Evolutionary conservation across 2,329 filamentous ascomycete genomes (phyloP).

Genomic region (Cladophialophora yegresii): DNA sequence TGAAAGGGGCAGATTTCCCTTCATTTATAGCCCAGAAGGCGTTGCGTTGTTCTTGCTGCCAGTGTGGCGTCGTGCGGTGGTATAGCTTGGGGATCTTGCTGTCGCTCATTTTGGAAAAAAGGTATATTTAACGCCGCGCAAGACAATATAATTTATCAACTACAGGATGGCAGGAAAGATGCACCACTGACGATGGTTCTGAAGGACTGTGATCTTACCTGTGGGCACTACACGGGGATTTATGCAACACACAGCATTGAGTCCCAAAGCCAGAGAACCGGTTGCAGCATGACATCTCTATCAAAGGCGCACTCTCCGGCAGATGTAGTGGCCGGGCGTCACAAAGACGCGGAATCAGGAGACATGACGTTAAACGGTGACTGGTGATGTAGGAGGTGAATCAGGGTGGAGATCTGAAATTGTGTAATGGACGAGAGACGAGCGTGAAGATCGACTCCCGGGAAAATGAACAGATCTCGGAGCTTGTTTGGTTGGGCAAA

Average conservation of each 20-base stretch:
- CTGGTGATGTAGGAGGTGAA: neutral
- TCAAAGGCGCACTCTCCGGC: neutral
- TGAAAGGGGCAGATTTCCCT: slow-evolving; percentile 54
- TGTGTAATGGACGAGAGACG: neutral
- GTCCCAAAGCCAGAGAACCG: neutral
- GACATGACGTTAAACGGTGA: slow-evolving; percentile 3
- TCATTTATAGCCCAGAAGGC: slow-evolving; percentile 58
- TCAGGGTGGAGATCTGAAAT: neutral
- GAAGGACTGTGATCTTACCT: neutral
- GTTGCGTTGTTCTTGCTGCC: slow-evolving; percentile 57
- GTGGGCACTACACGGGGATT: neutral
- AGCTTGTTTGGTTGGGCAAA: neutral
- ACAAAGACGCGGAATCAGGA: neutral
- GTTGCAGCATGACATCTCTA: neutral
- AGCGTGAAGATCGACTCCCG: neutral
- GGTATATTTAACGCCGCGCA: neutral
- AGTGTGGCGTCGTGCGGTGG: slow-evolving; percentile 55
- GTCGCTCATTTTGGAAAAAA: slow-evolving; percentile 41
- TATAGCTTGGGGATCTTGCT: slow-evolving; percentile 56
- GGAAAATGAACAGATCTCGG: neutral
- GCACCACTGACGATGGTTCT: neutral
- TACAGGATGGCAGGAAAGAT: neutral
- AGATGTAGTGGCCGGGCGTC: neutral
- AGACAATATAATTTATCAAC: neutral
- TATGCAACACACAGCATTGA: neutral